A percentile compares a stretch with the other conserved stretches of the same genome.
phyloP scores from a whole-genome alignment of 208 protist genomes.

The Porcisia deanei region DNA sequence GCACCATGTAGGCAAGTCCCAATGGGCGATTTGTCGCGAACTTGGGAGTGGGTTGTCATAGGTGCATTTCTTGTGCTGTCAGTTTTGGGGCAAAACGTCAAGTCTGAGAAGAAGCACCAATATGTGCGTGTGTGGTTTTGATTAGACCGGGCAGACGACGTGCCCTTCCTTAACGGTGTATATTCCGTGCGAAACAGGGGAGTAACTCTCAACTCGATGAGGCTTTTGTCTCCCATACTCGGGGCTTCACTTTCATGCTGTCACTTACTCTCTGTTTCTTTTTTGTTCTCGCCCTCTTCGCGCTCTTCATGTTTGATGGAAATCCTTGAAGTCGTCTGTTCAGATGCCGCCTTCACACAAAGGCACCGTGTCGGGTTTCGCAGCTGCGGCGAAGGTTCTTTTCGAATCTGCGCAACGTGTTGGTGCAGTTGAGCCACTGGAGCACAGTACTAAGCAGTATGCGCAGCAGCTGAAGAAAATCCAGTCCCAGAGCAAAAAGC shows the following conservation, averaged over 20 bases:
- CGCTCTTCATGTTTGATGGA: background rate
- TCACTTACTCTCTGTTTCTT: background rate
- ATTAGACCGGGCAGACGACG: no score
- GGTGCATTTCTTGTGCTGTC: no score
- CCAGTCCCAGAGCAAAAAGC: constrained; percentile 75
- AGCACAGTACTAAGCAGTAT: constrained; percentile 57
- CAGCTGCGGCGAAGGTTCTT: constrained; percentile 78
- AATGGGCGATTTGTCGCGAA: background rate
- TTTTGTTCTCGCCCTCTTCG: constrained; percentile 6
- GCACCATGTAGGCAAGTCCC: background rate
- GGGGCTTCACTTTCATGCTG: no score
- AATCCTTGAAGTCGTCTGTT: background rate
- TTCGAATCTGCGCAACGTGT: constrained; percentile 84
- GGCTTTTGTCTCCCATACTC: no score
- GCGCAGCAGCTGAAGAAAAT: constrained; percentile 81
- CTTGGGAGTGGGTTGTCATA: background rate
- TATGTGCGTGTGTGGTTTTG: no score
- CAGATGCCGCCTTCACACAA: constrained; percentile 25
- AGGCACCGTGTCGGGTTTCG: constrained; percentile 43
- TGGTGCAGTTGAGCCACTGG: constrained; percentile 71
- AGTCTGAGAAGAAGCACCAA: no score
- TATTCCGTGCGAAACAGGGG: no score
- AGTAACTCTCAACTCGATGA: no score
- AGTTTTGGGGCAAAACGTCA: no score
- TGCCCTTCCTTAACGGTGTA: no score